Conservation (phyloP, 2,329 filamentous ascomycete genomes). For the Cercospora sp. region DNA sequence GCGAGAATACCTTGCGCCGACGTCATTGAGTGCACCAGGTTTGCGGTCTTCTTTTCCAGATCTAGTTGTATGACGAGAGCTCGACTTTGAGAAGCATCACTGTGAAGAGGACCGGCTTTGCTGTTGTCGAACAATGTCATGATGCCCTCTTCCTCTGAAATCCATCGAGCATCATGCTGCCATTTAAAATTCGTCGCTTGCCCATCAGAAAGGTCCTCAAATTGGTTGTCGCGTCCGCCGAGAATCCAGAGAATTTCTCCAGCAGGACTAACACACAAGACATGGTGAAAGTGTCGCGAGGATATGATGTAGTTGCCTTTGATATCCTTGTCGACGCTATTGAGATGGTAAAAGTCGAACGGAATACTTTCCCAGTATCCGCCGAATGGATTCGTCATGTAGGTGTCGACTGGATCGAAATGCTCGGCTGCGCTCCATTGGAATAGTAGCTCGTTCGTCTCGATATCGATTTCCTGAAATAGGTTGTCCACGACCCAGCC, state of each 20-base stretch:
- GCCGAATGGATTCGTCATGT: slow-evolving; percentile 43
- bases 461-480: slow-evolving; percentile 49
- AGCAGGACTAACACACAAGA: slow-evolving; percentile 46
- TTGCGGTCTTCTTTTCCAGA: slow-evolving; percentile 45
- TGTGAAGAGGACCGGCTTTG: slow-evolving; percentile 49
- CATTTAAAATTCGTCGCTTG: slow-evolving; percentile 51
- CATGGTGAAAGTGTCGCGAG: slow-evolving; percentile 45
- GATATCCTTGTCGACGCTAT: slow-evolving; percentile 53
- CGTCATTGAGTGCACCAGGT: slow-evolving; percentile 48
- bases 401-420: slow-evolving; percentile 36
- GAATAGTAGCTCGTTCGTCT: slow-evolving; percentile 44
- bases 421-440: slow-evolving; percentile 44
- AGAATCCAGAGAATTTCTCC: slow-evolving; percentile 55
- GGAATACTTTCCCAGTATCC: slow-evolving; percentile 38
- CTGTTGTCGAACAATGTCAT: slow-evolving; percentile 52
- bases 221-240: slow-evolving; percentile 50
- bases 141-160: slow-evolving; percentile 37
- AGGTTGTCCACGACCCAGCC: slow-evolving; percentile 48
- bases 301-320: slow-evolving; percentile 53
- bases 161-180: slow-evolving; percentile 56
- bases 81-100: slow-evolving; percentile 38
- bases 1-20: slow-evolving; percentile 45
- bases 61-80: slow-evolving; percentile 46
- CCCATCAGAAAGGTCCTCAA: slow-evolving; percentile 46
- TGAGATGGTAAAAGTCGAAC: slow-evolving; percentile 55